Base-by-base conservation (phyloP, 2,329 filamentous ascomycete genomes). In the Didymella glomerata region DNA sequence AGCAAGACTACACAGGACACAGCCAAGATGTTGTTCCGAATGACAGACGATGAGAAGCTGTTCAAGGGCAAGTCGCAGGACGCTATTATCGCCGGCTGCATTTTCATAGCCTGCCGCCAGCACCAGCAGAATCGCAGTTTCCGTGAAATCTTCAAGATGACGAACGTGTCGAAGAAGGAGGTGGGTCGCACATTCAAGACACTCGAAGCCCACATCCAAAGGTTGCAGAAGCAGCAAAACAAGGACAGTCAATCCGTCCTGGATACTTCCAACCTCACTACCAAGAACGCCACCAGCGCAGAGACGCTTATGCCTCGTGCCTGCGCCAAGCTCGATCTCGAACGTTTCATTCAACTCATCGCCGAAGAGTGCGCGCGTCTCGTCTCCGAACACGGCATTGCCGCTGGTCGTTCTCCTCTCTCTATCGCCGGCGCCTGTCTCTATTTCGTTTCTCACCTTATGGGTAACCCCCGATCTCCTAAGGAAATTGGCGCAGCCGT, bases 41-140 rank as follows among this genome's bases (percentile, higher is more conserved):
- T 95, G 57, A 91, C 94, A 24, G 93, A 97, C 69, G 95, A 99
- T 78, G 89, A 90, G 73, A 94, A 94, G 77, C 85, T 93, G 55
- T 93, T 98, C 85, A 97, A 97, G 81, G 93, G 93, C 75, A 99
- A 99, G 80, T 90, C 91, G 0, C 90, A 93, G 74, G 94, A 98
- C 69, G 91, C 92, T 55, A 90, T 99, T 67, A 94, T 98, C 67
- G 95, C 95, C 5, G 93, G 93, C 7, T 97, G 93, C 79, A 95
- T 99, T 78, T 98, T 99, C 82, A 94, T 99, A 70, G 93, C 95
- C 40, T 98, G 94, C 77, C 92, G 95, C 44, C 92, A 97, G 78
- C 90, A 92, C 73, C 87, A 88, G 62, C 90, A 93, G 28, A 90
- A 91, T 4, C 90, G 95, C 66, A 96, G 93, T 3, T 99, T 99